Evolutionary conservation across 371 early-diverging fungal species (phyloP).

Genomic region (Mortierella sp.): DNA sequence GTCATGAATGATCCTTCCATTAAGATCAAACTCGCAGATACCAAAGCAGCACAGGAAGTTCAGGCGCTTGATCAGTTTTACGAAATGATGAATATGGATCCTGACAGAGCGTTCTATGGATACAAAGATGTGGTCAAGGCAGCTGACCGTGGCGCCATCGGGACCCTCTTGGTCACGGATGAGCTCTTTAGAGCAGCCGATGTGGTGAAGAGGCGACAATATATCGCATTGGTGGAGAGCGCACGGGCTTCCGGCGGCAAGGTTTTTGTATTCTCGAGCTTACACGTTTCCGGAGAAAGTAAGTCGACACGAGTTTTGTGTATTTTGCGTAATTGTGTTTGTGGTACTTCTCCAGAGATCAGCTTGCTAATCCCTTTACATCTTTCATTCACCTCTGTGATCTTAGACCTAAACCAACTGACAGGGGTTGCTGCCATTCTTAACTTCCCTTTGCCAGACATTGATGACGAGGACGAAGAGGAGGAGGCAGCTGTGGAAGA

Average conservation of each 20-base stretch:
- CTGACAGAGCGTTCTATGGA: constrained; percentile 94
- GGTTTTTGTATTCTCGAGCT: constrained; percentile 89
- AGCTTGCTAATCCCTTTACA: too few relatives aligned
- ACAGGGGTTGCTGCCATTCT: constrained; percentile 96
- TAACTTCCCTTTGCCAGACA: constrained; percentile 80
- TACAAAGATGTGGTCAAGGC: constrained; percentile 87
- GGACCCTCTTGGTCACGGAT: constrained; percentile 90
- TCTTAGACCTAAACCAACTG: constrained; percentile 85
- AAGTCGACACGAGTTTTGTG: constrained; percentile 40
- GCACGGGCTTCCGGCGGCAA: constrained; percentile 84
- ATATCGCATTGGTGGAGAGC: constrained; percentile 86
- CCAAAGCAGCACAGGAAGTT: constrained; percentile 92
- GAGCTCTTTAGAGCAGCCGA: constrained; percentile 92
- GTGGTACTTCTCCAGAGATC: too few relatives aligned
- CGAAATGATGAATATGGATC: constrained; percentile 87
- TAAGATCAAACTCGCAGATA: constrained; percentile 85
- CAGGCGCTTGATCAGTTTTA: constrained; percentile 87
- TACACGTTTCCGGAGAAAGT: constrained; percentile 96
- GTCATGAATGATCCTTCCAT: constrained; percentile 91
- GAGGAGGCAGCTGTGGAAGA: constrained; percentile 30
- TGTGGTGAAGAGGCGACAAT: constrained; percentile 82
- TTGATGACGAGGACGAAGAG: constrained; percentile 72
- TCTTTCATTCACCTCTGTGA: too few relatives aligned
- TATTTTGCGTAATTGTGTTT: not conserved
- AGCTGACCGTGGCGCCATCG: constrained; percentile 86